Percentiles rank a stretch among this genome's conserved stretches.
These are phyloP conservation scores for Aspergillus sp. DNA, from an alignment of 2,329 filamentous ascomycete genomes.

Conservation along the genomic window DNA sequence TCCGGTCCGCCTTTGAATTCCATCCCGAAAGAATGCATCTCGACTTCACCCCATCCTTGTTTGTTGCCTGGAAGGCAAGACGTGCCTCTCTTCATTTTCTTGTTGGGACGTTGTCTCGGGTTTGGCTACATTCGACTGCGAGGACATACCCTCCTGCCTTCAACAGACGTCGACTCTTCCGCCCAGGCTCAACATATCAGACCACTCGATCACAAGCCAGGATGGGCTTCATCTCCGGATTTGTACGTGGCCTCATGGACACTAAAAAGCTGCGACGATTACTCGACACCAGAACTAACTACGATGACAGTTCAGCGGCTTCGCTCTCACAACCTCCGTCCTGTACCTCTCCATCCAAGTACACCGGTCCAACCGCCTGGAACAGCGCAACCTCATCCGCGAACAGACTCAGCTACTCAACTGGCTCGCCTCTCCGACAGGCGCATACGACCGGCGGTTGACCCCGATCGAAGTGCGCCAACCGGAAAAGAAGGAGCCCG, in stretches of 20 bases:
- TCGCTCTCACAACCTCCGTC: conserved; percentile 70
- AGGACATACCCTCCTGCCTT: neutral
- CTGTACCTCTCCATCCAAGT: conserved; percentile 70
- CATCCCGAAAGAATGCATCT: neutral
- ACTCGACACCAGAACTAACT: conserved; percentile 6
- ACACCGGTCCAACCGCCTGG: conserved; percentile 65
- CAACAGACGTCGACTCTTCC: neutral
- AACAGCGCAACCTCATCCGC: conserved; percentile 44
- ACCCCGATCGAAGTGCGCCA: conserved; percentile 11
- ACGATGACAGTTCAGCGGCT: conserved; percentile 63
- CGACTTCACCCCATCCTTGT: neutral
- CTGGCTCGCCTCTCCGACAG: conserved; percentile 34
- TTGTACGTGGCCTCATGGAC: conserved; percentile 53
- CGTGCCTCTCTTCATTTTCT: neutral
- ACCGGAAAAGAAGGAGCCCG: neutral
- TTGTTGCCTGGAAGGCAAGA: too few species aligned
- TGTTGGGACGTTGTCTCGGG: too few species aligned
- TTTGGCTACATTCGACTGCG: too few species aligned
- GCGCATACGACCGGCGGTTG: conserved; percentile 34
- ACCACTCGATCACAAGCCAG: neutral
- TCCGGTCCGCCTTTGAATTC: neutral
- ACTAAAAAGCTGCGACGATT: neutral
- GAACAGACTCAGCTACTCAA: conserved; percentile 44
- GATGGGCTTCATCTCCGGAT: conserved; percentile 47
- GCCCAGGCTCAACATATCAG: neutral